phyloP scores from a whole-genome alignment of 176 grass and related monocot genomes.

The Ampelocalamus luodianensis region DNA sequence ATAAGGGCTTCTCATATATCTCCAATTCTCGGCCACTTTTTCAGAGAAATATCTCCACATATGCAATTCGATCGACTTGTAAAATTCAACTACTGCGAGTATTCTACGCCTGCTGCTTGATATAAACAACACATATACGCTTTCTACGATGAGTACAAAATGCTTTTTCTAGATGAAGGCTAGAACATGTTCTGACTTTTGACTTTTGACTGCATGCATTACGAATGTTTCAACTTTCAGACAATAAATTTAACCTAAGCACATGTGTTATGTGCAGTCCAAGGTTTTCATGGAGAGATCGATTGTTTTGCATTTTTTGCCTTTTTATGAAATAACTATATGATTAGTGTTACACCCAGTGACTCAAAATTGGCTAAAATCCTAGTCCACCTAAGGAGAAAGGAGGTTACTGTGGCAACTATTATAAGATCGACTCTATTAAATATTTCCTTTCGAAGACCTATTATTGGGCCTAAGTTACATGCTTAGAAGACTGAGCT shows the following conservation, averaged over 20 bases:
- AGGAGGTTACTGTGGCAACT: too few species aligned
- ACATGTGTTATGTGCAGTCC: background rate
- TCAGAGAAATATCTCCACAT: background rate
- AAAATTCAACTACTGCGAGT: background rate
- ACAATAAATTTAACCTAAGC: background rate
- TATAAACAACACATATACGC: background rate
- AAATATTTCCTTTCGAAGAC: too few species aligned
- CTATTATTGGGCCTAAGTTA: too few species aligned
- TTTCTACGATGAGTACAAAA: background rate
- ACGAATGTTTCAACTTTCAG: background rate
- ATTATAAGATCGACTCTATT: too few species aligned
- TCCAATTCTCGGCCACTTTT: background rate
- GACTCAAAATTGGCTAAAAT: too few species aligned
- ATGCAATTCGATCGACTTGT: background rate
- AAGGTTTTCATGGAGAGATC: background rate
- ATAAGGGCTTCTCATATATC: background rate
- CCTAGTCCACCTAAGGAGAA: too few species aligned
- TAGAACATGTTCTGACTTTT: background rate
- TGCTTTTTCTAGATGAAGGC: background rate
- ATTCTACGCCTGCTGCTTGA: background rate
- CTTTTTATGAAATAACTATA: background rate
- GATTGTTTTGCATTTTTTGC: background rate
- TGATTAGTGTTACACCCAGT: too few species aligned
- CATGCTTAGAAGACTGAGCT: too few species aligned
- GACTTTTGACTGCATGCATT: background rate